These are phyloP conservation scores for Raphanus sativus DNA, from an alignment of 345 rosid species.

Conservation along the genomic window DNA sequence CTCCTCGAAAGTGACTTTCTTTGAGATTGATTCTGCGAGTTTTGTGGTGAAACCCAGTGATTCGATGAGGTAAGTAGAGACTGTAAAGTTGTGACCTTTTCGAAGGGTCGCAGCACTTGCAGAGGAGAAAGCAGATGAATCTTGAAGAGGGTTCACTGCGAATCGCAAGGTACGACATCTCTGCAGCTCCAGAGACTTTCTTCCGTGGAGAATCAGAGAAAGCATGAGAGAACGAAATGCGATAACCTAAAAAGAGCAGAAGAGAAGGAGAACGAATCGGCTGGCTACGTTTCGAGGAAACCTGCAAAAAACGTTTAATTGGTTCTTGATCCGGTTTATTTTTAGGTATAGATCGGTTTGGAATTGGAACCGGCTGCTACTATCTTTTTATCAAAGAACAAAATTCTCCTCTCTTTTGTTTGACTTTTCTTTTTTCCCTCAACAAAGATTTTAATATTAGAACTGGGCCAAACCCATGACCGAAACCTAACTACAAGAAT, in stretches of 20 bases:
- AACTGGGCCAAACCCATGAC: too few species aligned
- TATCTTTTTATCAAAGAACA: too few species aligned
- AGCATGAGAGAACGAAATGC: neutral
- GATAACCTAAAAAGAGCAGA: neutral
- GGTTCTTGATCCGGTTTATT: neutral
- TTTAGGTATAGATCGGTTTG: neutral
- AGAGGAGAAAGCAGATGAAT: neutral
- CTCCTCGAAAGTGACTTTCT: neutral
- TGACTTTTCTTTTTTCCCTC: too few species aligned
- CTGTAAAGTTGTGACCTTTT: neutral
- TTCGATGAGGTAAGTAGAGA: neutral
- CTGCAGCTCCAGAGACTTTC: neutral
- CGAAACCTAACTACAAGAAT: too few species aligned
- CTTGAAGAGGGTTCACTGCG: neutral
- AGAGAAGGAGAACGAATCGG: neutral
- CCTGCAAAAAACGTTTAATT: neutral
- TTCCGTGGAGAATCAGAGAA: neutral
- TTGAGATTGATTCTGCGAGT: neutral
- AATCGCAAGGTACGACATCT: neutral
- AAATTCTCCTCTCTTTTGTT: too few species aligned
- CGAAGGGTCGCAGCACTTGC: neutral
- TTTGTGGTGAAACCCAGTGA: neutral
- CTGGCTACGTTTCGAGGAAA: neutral
- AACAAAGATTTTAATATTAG: too few species aligned
- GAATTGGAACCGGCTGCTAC: neutral